Evolutionary conservation across 2,329 filamentous ascomycete species (phyloP), one percentile per base, ranked within the genome.

Genomic region (Diaporthe longicolla): DNA sequence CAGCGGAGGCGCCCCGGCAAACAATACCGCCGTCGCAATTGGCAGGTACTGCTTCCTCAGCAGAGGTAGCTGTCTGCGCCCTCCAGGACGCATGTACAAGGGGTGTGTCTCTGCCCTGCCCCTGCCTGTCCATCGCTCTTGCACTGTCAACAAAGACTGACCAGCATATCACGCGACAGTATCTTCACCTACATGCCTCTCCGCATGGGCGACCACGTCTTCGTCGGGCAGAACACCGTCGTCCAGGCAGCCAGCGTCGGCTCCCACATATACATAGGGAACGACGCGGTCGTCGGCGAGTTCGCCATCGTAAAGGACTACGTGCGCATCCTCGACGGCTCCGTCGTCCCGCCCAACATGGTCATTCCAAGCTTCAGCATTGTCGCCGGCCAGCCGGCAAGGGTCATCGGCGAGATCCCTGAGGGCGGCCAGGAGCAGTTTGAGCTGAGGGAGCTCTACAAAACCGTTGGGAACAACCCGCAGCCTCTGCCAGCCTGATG

Each of bases 301-400:
- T 95, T 98, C 83, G 93, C 93, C 66, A 96, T 98, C 75, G 90
- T 98, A 81, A 98, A 98, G 83, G 97, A 98, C 82, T 97, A 95
- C 80, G 95, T 97, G 63, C 93, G 93, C 82, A 91, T 99, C 54
- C 84, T 98, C 77, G 95, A 98, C 75, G 93, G 93, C 40, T 91
- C 94, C 0, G 92, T 98, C 5, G 90, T 99, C 8, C 94, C 97
- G 2, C 88, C 93, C 0, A 93, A 95, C 75, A 97, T 97, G 92
- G 94, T 98, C 32, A 93, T 98, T 72, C 95, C 96, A 1, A 95
- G 95, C 80, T 97, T 97, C 82, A 95, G 93, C 72, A 90, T 98
- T 72, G 95, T 99, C n/a, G 96, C 93, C 0, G 95, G 95, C 0
- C 87, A 90, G 80, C 95, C 95, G 0, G 95, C 92, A 0, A 87